Conservation (phyloP, 1,139 yeast species). For the Entelexis paramagnoliae region DNA sequence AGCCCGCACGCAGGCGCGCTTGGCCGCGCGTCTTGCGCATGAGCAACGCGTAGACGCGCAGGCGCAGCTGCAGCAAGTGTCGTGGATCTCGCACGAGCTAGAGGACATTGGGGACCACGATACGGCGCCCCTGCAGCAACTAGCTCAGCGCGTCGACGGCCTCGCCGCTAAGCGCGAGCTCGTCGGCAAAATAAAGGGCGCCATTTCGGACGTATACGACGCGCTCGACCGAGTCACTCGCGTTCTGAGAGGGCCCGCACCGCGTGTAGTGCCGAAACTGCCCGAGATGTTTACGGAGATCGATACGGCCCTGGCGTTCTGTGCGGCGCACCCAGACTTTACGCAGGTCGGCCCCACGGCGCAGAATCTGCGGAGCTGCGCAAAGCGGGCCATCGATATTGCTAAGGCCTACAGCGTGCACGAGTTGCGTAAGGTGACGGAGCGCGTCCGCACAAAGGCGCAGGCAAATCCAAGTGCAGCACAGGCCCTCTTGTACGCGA, state of each 20-base stretch:
- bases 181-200: conserved; percentile 12
- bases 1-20: neutral
- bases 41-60: neutral
- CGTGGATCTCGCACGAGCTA: conserved; percentile 39
- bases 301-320: conserved; percentile 48
- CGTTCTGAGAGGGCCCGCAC: conserved; percentile 59
- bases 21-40: conserved; percentile 1
- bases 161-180: neutral
- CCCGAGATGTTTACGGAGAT: conserved; percentile 45
- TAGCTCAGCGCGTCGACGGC: conserved; percentile 25
- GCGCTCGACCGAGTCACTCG: conserved; percentile 32
- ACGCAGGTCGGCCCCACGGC: conserved; percentile 63
- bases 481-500: conserved; percentile 21
- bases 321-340: conserved; percentile 42
- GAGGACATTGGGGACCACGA: conserved; percentile 47
- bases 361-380: conserved; percentile 69
- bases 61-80: conserved; percentile 6
- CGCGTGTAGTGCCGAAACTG: conserved; percentile 46
- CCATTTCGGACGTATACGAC: conserved; percentile 14
- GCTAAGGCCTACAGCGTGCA: conserved; percentile 53
- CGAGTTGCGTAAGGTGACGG: conserved; percentile 17
- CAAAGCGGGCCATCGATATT: conserved; percentile 71
- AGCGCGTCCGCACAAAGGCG: conserved; percentile 7
- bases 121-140: conserved; percentile 37
- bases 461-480: conserved; percentile 10